These are phyloP conservation scores for Pulveroboletus frians DNA, from an alignment of 768 basidiomycete genomes.

Conservation along the genomic window DNA sequence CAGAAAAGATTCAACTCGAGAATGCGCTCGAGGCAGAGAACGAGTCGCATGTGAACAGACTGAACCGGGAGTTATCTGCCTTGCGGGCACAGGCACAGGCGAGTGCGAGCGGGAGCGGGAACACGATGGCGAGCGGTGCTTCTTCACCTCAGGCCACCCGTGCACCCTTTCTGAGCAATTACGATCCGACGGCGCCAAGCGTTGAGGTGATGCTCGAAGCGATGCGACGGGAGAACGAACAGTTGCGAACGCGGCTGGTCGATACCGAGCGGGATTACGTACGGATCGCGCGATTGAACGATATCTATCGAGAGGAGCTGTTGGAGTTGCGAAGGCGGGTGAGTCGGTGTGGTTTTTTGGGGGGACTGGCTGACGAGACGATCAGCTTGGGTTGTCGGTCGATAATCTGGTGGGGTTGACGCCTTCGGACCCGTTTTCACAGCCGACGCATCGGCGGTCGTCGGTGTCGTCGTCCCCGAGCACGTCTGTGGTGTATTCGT, in stretches of 20 bases:
- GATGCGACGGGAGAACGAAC: conserved; percentile 75
- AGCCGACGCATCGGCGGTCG: conserved; percentile 60
- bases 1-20: conserved; percentile 81
- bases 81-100: conserved; percentile 46
- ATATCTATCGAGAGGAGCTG: conserved; percentile 80
- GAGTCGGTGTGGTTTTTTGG: conserved; percentile 27
- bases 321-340: conserved; percentile 73
- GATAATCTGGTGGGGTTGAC: conserved; percentile 75
- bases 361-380: not conserved
- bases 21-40: conserved; percentile 80
- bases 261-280: conserved; percentile 77
- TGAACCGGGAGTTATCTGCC: conserved; percentile 65
- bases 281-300: conserved; percentile 68
- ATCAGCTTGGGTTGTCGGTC: conserved; percentile 34
- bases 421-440: conserved; percentile 61
- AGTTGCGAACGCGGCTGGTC: conserved; percentile 57
- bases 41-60: conserved; percentile 77
- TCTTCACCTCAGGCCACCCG: not conserved
- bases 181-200: conserved; percentile 35
- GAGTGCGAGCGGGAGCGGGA: conserved; percentile 17
- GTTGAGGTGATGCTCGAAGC: conserved; percentile 67
- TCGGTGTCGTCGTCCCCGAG: conserved; percentile 35
- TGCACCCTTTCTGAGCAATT: conserved; percentile 1
- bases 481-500: conserved; percentile 21
- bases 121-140: not conserved